Conservation (phyloP, 371 early-diverging fungal species). For the Syncephalastrum monosporum region DNA sequence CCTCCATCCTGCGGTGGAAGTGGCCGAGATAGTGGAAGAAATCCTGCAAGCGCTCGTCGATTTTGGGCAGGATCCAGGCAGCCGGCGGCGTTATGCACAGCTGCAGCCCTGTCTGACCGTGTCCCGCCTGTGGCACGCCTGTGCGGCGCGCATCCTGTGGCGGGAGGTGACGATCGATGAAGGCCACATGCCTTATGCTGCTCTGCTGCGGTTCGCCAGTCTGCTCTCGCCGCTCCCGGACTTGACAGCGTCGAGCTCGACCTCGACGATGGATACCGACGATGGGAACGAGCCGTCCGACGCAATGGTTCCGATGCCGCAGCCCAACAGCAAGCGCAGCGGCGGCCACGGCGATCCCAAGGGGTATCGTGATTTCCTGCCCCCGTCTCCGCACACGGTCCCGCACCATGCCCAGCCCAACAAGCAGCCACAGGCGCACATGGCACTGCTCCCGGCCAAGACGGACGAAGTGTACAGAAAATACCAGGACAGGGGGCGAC, state of each 20-base stretch:
- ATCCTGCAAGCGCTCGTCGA: slow-evolving; percentile 15
- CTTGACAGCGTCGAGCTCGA: no score
- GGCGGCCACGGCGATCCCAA: no score
- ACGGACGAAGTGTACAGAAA: slow-evolving; percentile 9
- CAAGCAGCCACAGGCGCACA: no score
- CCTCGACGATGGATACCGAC: slow-evolving; percentile 1
- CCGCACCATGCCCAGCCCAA: no score
- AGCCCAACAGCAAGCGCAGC: no score
- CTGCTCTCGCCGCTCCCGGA: no score
- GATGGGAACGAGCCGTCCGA: neutral
- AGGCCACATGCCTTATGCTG: slow-evolving; percentile 10
- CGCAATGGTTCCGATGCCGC: neutral
- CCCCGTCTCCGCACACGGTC: no score
- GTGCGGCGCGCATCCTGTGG: slow-evolving; percentile 37
- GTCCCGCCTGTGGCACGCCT: slow-evolving; percentile 43
- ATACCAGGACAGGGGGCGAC: neutral
- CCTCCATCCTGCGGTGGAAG: slow-evolving; percentile 25
- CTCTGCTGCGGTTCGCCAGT: slow-evolving; percentile 6
- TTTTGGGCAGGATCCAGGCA: neutral
- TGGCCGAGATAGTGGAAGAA: slow-evolving; percentile 42
- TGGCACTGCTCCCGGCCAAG: neutral
- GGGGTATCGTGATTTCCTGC: no score
- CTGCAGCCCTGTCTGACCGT: slow-evolving; percentile 9
- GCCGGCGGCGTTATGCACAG: neutral
- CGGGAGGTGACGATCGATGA: slow-evolving; percentile 33